Conservation (phyloP, 2,329 filamentous ascomycete genomes). For the Emergomyces pasteurianus region DNA sequence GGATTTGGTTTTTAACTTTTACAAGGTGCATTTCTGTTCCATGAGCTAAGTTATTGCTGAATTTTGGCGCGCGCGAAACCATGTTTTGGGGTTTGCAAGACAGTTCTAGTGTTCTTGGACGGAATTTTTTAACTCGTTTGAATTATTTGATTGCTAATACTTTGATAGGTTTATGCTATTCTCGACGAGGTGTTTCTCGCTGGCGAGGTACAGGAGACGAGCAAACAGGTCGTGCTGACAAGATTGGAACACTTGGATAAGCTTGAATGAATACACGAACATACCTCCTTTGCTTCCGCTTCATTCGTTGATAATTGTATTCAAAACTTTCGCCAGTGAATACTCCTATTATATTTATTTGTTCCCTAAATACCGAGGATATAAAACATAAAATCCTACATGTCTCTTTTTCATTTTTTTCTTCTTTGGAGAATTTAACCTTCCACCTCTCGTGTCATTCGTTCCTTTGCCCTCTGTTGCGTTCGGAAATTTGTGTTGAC, state of each 20-base stretch:
- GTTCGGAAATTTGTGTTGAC: background rate
- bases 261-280: constrained; percentile 52
- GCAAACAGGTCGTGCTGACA: constrained; percentile 93
- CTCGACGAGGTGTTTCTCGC: constrained; percentile 96
- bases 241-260: constrained; percentile 92
- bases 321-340: background rate
- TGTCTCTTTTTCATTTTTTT: background rate
- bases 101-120: background rate
- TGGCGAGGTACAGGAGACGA: constrained; percentile 97
- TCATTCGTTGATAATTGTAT: background rate
- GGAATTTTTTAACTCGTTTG: background rate
- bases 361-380: background rate
- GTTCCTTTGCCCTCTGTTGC: background rate
- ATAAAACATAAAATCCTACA: background rate
- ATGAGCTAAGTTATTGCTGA: background rate
- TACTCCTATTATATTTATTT: background rate
- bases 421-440: background rate
- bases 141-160: constrained; percentile 2
- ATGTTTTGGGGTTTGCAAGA: background rate
- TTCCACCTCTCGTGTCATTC: background rate
- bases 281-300: background rate
- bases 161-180: constrained; percentile 74
- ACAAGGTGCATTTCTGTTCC: constrained; percentile 41
- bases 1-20: constrained; percentile 68
- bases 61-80: background rate